phyloP scores from a whole-genome alignment of 2,329 filamentous ascomycete species.

The Ophiocordyceps robertsii region DNA sequence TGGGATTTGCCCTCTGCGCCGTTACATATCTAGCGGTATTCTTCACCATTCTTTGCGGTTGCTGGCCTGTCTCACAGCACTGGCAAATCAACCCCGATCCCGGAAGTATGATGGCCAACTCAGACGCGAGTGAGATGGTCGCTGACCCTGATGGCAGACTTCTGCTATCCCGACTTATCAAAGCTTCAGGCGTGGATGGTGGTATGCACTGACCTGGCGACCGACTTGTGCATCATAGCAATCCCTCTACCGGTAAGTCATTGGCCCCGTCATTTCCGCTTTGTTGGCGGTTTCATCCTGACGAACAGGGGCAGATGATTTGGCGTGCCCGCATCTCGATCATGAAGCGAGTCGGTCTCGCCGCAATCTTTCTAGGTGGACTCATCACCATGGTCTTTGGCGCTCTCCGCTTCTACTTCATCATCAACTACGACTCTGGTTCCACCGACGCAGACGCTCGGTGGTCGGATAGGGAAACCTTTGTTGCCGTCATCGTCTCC shows the following conservation, averaged over 20 bases:
- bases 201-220: conserved; percentile 35
- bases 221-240: conserved; percentile 42
- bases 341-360: conserved; percentile 22
- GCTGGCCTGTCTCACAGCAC: conserved; percentile 35
- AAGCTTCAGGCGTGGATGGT: conserved; percentile 35
- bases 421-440: conserved; percentile 17
- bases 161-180: conserved; percentile 33
- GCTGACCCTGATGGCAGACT: conserved; percentile 14
- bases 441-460: background rate
- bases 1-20: conserved; percentile 34
- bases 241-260: conserved; percentile 34
- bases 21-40: conserved; percentile 33
- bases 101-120: conserved; percentile 35
- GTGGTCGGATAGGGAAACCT: conserved; percentile 26
- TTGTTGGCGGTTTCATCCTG: background rate
- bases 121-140: background rate
- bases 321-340: conserved; percentile 20
- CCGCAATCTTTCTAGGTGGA: conserved; percentile 22
- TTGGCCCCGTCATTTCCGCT: background rate
- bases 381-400: conserved; percentile 25
- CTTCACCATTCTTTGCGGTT: conserved; percentile 35
- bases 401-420: conserved; percentile 21
- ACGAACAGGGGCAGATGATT: conserved; percentile 18
- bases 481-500: conserved; percentile 25
- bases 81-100: conserved; percentile 48